Conservation (phyloP, 1,284 basidiomycete genomes). For the Microbotryum intermedium region DNA sequence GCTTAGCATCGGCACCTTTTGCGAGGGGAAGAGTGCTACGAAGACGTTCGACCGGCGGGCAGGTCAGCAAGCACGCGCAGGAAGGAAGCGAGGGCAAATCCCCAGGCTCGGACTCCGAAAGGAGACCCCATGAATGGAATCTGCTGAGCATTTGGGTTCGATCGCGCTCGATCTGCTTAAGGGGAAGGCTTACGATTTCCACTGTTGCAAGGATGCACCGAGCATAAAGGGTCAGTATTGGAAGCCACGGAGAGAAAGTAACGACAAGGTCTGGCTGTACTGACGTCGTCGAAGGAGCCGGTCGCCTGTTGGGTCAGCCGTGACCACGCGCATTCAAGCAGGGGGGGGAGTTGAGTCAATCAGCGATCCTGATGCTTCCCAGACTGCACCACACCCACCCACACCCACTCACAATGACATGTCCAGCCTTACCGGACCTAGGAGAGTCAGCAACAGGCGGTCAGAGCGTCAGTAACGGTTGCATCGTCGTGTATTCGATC, state of each 20-base stretch:
- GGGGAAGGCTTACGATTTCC: conserved; percentile 14
- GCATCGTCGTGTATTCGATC: neutral
- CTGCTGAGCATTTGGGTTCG: neutral
- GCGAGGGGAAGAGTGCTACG: conserved; percentile 13
- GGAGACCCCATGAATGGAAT: neutral
- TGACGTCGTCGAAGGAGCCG: conserved; percentile 14
- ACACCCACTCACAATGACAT: conserved; percentile 3
- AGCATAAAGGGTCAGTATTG: neutral
- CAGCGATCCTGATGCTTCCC: neutral
- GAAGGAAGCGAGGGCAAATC: too few relatives aligned
- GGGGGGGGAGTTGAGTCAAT: neutral
- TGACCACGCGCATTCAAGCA: neutral
- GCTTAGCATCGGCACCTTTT: conserved; percentile 26
- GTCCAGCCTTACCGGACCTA: conserved; percentile 5
- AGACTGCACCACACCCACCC: too few relatives aligned
- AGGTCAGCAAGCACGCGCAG: too few relatives aligned
- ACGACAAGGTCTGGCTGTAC: neutral
- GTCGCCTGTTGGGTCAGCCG: conserved; percentile 2
- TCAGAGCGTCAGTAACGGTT: neutral
- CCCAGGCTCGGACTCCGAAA: neutral
- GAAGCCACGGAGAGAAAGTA: neutral
- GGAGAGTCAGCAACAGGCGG: neutral
- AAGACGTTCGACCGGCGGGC: too few relatives aligned
- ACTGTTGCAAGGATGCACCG: neutral
- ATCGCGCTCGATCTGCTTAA: too few relatives aligned